phyloP scores from a whole-genome alignment of 768 basidiomycete species.

The Pulveroboletus sp. region DNA sequence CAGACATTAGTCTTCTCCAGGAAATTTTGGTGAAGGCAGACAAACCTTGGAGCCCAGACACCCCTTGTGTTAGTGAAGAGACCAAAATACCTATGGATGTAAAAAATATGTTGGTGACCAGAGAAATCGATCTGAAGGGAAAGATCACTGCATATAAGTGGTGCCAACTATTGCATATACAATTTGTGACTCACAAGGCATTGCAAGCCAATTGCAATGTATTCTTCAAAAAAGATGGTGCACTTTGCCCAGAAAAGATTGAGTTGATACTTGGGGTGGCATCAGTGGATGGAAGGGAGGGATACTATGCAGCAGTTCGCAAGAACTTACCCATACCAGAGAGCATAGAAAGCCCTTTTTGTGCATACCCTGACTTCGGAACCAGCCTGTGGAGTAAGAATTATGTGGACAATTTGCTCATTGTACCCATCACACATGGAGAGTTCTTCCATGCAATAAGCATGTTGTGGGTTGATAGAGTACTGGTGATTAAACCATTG shows the following conservation, averaged over 20 bases:
- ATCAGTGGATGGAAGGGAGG: background rate
- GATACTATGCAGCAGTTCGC: background rate
- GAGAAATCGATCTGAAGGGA: too few relatives aligned
- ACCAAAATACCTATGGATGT: too few relatives aligned
- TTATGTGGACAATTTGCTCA: background rate
- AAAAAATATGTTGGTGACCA: too few relatives aligned
- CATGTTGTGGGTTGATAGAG: constrained; percentile 3
- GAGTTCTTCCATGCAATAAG: background rate
- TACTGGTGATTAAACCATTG: constrained; percentile 5
- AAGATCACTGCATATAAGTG: too few relatives aligned
- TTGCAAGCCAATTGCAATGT: too few relatives aligned
- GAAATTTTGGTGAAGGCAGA: background rate
- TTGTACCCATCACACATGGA: background rate
- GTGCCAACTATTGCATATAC: too few relatives aligned
- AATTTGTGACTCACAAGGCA: too few relatives aligned
- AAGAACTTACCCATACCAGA: background rate
- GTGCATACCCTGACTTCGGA: too few relatives aligned
- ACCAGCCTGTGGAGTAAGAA: background rate
- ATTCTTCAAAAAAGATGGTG: too few relatives aligned
- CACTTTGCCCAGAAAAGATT: background rate
- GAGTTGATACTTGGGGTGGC: background rate
- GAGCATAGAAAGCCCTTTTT: background rate
- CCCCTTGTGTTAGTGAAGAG: too few relatives aligned
- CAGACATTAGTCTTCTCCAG: background rate
- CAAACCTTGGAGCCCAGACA: background rate